phyloP scores from a whole-genome alignment of 2,329 filamentous ascomycete species.

The Neonectria faginata region DNA sequence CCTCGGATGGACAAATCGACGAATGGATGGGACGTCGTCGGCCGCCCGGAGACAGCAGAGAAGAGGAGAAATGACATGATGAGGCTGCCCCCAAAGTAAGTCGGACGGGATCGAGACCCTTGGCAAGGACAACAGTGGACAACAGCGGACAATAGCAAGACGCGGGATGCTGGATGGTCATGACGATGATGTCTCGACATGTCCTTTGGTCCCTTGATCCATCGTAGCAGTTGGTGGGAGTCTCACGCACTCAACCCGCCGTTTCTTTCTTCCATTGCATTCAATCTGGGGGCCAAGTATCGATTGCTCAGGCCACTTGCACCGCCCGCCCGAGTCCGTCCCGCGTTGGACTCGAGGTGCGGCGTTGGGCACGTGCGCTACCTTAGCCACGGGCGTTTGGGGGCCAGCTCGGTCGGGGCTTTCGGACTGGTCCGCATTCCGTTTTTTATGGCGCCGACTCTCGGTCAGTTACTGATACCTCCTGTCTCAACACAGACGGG shows the following conservation, averaged over 20 bases:
- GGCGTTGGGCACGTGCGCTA: too few species aligned
- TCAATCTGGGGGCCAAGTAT: too few species aligned
- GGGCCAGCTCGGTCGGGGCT: not conserved
- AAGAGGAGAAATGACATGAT: constrained; percentile 7
- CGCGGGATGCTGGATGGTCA: not conserved
- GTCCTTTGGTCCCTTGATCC: not conserved
- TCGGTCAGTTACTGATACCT: not conserved
- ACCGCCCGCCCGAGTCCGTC: not conserved
- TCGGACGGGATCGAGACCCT: constrained; percentile 2
- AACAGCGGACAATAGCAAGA: not conserved
- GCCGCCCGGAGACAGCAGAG: constrained; percentile 14
- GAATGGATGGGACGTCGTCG: constrained; percentile 20
- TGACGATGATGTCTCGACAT: not conserved
- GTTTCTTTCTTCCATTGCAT: too few species aligned
- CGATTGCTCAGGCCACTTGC: not conserved
- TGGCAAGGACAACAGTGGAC: not conserved
- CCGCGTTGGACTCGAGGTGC: too few species aligned
- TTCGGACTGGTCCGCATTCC: not conserved
- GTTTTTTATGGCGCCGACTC: too few species aligned
- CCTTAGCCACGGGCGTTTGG: too few species aligned
- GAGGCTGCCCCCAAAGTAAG: constrained; percentile 9
- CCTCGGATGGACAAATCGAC: constrained; percentile 17
- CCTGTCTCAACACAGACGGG: not conserved
- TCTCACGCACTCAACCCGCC: constrained; percentile 7
- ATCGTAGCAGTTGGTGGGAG: not conserved